A percentile compares a stretch with the other conserved stretches of the same genome.
Conservation (phyloP, 2,329 filamentous ascomycete genomes). For the Thelonectria blattea region DNA sequence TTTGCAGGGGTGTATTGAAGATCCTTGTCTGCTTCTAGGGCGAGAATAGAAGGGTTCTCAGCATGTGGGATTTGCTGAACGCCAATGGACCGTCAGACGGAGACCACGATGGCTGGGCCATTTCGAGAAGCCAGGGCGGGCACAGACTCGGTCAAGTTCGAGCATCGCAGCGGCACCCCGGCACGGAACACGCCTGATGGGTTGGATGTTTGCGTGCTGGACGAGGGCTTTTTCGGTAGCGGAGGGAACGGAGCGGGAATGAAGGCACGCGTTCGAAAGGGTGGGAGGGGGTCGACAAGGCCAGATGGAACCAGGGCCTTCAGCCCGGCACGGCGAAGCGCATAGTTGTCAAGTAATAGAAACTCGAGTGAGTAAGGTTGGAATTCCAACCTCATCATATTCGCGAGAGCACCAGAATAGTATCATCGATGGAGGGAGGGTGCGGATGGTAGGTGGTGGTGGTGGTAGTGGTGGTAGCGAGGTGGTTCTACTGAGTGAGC, state of each 20-base stretch:
- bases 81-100: slow-evolving; percentile 2
- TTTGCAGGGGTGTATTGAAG: slow-evolving; percentile 7
- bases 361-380: slow-evolving; percentile 19
- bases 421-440: slow-evolving; percentile 19
- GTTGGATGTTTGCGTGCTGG: slow-evolving; percentile 9
- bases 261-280: slow-evolving; percentile 10
- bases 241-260: slow-evolving; percentile 11
- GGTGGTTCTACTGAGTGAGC: neutral
- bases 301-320: neutral
- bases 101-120: slow-evolving; percentile 4
- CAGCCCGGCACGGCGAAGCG: neutral
- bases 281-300: slow-evolving; percentile 21
- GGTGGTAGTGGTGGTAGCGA: neutral
- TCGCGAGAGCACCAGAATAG: neutral
- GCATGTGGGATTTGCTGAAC: slow-evolving; percentile 5
- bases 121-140: neutral
- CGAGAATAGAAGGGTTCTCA: slow-evolving; percentile 14
- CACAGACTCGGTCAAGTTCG: neutral
- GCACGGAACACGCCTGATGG: slow-evolving; percentile 7
- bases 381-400: neutral
- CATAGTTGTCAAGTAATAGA: slow-evolving; percentile 21
- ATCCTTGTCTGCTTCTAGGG: slow-evolving; percentile 16
- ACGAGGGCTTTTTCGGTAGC: neutral
- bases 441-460: neutral
- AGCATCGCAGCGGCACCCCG: slow-evolving; percentile 3